phyloP scores from a whole-genome alignment of 768 basidiomycete genomes.

The Agrocybe praecox region DNA sequence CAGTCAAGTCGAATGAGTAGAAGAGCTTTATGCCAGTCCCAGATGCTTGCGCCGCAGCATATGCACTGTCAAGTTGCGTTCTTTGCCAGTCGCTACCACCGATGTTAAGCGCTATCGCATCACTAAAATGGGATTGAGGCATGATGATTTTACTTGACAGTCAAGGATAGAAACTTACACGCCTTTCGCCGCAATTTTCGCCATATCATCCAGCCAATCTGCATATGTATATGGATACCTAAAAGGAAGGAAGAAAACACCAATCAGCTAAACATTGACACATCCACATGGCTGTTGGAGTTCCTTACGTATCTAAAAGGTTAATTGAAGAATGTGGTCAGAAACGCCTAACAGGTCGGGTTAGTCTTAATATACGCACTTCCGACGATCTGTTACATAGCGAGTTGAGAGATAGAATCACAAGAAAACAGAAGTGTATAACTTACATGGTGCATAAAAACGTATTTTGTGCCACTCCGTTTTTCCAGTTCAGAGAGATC shows the following conservation, averaged over 20 bases:
- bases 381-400: conserved; percentile 10
- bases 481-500: conserved; percentile 32
- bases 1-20: conserved; percentile 58
- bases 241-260: not conserved
- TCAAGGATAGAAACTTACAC: conserved; percentile 31
- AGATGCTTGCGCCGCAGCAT: conserved; percentile 46
- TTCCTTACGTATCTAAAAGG: conserved; percentile 42
- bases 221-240: conserved; percentile 41
- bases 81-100: conserved; percentile 57
- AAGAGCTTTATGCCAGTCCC: conserved; percentile 53
- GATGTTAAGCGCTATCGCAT: conserved; percentile 67
- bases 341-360: not conserved
- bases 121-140: conserved; percentile 29
- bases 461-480: conserved; percentile 47
- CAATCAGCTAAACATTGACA: not conserved
- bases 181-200: conserved; percentile 40
- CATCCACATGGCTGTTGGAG: not conserved
- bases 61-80: conserved; percentile 49
- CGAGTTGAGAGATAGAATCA: not conserved
- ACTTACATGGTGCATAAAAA: conserved; percentile 55
- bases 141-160: conserved; percentile 14
- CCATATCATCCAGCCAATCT: conserved; percentile 46
- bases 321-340: not conserved
- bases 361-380: conserved; percentile 2
- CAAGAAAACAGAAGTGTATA: not conserved